Base-by-base conservation (phyloP, 495 filamentous ascomycete species). In the Neurospora sp. region DNA sequence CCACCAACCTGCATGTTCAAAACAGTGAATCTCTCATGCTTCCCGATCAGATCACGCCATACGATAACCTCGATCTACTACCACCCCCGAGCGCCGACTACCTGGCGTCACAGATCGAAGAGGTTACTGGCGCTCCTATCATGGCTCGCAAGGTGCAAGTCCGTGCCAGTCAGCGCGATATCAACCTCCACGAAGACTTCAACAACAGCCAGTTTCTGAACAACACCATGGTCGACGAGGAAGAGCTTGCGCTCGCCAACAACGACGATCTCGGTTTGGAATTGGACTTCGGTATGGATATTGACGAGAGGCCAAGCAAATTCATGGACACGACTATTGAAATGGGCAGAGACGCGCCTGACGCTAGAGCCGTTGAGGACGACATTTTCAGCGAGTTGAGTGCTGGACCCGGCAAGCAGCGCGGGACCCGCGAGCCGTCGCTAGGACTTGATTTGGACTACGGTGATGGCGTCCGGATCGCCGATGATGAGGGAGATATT, bases 31-130 rank as follows among this genome's bases (percentile, higher is more conserved):
- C 89, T 40, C 88, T 93, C 72, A 92, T 91, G 77, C 87, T 98
- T 61, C 93, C 93, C 9, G 94, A 98, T 85, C 89, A 91, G 44
- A 88, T 98, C 71, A 97, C 94, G 22, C 93, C 96, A 75, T 89
- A 93, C 39, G 94, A 98, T 76, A 87, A 97, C 75, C 89, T 97
- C 72, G 88, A 87, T 72, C 81, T 87, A 74, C 80, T 87, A 41
- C 87, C 85, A 0, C 87, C 92, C 69, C 88, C 93, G 48, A 92
- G 93, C 79, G 88, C 91, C 7, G 91, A 91, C 45, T 88, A 93
- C 74, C 86, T 95, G 1, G 82, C 93, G 20, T 89, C 91, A 20
- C 91, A 92, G 73, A 81, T 88, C 71, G 87, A 88, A 20, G 87
- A 88, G 44, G 82, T 87, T 22, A 84, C 81, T 4, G 79, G 84